Base-by-base conservation (phyloP, 2,329 filamentous ascomycete species). In the Decorospora gaudefroyi region DNA sequence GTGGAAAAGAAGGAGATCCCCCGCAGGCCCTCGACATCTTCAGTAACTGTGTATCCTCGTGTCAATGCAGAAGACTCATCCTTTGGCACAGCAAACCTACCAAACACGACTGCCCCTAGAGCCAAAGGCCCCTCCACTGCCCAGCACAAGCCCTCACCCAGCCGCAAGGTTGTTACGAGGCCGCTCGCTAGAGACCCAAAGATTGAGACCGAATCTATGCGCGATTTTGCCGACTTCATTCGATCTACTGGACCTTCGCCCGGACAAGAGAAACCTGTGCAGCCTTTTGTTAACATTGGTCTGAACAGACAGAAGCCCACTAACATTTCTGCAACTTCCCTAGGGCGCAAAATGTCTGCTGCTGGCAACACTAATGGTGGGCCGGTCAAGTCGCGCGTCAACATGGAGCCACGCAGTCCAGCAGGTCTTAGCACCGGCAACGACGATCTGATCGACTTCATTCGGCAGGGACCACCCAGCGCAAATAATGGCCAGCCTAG, bases 381-480 rank as follows among this genome's bases (percentile, higher is more conserved):
- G 4, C 61, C 64, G 1, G 41, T 60, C 2, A 64, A 51, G 39
- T 45, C 60, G 9, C 65, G 65, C 17, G 28, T 60, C 10, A 66
- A 68, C 37, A 69, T 72, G 60, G 68, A 72, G 35, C 67, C 92
- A 45, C 86, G 90, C 34, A 85, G 90, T 49, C 82, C 88, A 25
- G 77, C 79, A 28, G 78, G 83, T 11, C 78, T 84, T 35, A 82
- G 83, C 36, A 85, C 85, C 53, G 95, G 85, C 23, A 69, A 69
- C 43, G 87, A 88, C 9, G 93, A 96, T 49, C 75, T 99, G 45
- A 96, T 96, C 55, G 91, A 97, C 66, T 97, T 99, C 68, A 95
- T 99, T 54, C 85, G 91, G 31, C 85, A 89, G 65, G 92, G 91
- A 1, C 90, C 90, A 3, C 86, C 88, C 0, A 79, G 74, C 67